phyloP scores from a whole-genome alignment of 352 stramenopile species.

The Globisporangium okanoganense region DNA sequence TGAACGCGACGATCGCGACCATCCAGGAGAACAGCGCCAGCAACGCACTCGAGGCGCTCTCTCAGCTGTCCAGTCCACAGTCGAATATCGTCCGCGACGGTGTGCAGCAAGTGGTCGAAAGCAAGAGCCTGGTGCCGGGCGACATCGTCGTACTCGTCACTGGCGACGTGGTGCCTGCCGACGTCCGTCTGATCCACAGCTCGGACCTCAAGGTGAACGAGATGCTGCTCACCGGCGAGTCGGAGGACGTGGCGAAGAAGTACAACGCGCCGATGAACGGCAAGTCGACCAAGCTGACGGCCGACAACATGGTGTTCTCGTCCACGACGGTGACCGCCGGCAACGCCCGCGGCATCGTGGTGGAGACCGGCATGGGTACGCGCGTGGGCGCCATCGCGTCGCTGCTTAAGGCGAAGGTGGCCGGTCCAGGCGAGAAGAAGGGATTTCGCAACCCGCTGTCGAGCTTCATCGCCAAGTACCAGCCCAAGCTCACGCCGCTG shows the following conservation, averaged over 20 bases:
- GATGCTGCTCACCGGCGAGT: slow-evolving; percentile 87
- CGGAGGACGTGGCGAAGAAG: slow-evolving; percentile 30
- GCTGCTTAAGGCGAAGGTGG: slow-evolving; percentile 20
- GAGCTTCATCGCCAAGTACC: slow-evolving; percentile 18
- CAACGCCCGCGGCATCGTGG: slow-evolving; percentile 34
- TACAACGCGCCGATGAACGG: slow-evolving; percentile 11
- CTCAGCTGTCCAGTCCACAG: slow-evolving; percentile 32
- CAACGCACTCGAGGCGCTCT: slow-evolving; percentile 35
- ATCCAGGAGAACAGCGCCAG: slow-evolving; percentile 34
- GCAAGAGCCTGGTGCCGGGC: slow-evolving; percentile 41
- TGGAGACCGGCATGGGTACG: slow-evolving; percentile 36
- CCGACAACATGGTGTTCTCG: slow-evolving; percentile 86
- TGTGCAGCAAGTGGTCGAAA: slow-evolving; percentile 28
- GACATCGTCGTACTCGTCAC: slow-evolving; percentile 70
- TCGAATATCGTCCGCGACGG: slow-evolving; percentile 33
- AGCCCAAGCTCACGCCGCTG: slow-evolving; percentile 67
- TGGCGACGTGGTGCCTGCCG: slow-evolving; percentile 85
- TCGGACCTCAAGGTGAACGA: slow-evolving; percentile 79
- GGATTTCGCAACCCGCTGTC: slow-evolving; percentile 11
- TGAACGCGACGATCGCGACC: slow-evolving; percentile 36
- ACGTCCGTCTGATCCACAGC: slow-evolving; percentile 76
- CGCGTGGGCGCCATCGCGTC: slow-evolving; percentile 37
- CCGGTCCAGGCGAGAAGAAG: slow-evolving; percentile 18
- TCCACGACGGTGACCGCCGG: slow-evolving; percentile 61
- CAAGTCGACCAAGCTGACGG: slow-evolving; percentile 30